These are phyloP conservation scores for Hanseniaspora thailandica DNA, from an alignment of 805 yeast genomes.

Conservation along the genomic window DNA sequence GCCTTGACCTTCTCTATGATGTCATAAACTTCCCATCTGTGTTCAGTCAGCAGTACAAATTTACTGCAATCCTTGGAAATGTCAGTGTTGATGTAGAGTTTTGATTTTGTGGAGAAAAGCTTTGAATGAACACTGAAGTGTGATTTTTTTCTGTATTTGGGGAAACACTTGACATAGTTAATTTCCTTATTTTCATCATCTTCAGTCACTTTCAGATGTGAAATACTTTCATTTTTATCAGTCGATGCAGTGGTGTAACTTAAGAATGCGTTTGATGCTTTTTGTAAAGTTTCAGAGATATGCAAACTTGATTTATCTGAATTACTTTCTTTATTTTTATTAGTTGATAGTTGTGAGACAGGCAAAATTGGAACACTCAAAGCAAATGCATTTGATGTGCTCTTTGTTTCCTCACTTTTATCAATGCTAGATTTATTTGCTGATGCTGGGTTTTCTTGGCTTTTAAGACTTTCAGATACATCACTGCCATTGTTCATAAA, in stretches of 20 bases:
- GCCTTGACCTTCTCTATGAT: constrained; percentile 37
- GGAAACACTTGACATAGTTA: constrained; percentile 68
- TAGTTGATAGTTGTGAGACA: too few relatives aligned
- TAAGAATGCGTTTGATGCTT: constrained; percentile 2
- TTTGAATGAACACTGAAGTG: constrained; percentile 44
- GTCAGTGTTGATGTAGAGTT: constrained; percentile 44
- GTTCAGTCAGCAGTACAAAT: constrained; percentile 54
- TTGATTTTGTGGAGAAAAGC: constrained; percentile 37
- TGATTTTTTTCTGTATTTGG: constrained; percentile 56
- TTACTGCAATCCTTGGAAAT: constrained; percentile 52
- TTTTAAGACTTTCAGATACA: not conserved
- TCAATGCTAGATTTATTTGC: not conserved
- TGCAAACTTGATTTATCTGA: not conserved
- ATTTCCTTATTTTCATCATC: constrained; percentile 42
- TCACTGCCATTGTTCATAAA: not conserved
- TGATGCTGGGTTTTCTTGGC: not conserved
- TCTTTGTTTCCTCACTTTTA: not conserved
- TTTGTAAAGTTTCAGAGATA: not conserved
- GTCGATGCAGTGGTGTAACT: not conserved
- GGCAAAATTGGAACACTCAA: not conserved
- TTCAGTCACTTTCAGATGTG: constrained; percentile 25
- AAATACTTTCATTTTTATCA: not conserved
- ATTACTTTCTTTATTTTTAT: not conserved
- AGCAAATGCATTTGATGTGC: not conserved
- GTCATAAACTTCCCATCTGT: constrained; percentile 63